A percentile compares a stretch with the other conserved stretches of the same genome.
These are phyloP conservation scores for Hymenotorrendiella dingleyae DNA, from an alignment of 2,329 filamentous ascomycete genomes.

Conservation along the genomic window DNA sequence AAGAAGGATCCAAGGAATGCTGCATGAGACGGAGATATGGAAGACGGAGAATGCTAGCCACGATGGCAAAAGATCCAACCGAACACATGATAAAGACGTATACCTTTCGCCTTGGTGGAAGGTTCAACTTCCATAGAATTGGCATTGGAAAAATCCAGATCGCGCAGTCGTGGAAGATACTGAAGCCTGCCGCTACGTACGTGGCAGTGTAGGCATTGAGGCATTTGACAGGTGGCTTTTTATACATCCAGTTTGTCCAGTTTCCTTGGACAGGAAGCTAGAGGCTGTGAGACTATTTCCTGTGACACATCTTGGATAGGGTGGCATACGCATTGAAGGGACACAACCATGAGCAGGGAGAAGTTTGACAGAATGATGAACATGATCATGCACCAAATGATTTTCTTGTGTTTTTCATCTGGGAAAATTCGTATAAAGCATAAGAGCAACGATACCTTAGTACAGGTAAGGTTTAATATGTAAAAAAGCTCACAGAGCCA, in stretches of 20 bases:
- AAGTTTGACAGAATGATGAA: conserved; percentile 1
- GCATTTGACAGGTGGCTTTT: conserved; percentile 35
- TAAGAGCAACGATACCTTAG: conserved; percentile 4
- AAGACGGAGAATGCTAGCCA: conserved; percentile 9
- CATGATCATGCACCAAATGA: not conserved
- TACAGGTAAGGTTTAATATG: not conserved
- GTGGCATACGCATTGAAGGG: not conserved
- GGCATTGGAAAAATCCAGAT: conserved; percentile 61
- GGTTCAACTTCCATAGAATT: conserved; percentile 54
- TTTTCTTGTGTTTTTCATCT: not conserved
- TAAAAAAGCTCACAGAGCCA: not conserved
- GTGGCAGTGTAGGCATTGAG: conserved; percentile 59
- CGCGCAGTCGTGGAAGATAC: conserved; percentile 43
- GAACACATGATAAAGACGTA: conserved; percentile 59
- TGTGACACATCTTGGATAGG: not conserved
- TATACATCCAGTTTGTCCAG: conserved; percentile 17
- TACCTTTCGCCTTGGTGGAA: conserved; percentile 59
- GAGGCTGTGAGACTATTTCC: not conserved
- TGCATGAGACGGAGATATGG: conserved; percentile 5
- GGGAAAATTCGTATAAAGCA: conserved; percentile 4
- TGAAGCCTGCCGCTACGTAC: conserved; percentile 59
- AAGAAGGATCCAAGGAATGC: conserved; percentile 7
- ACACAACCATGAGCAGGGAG: not conserved
- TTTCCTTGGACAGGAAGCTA: conserved; percentile 6
- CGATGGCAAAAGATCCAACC: conserved; percentile 11